Percentiles rank a stretch among this genome's conserved stretches.
Evolutionary conservation across 306 rosid species (phyloP).

Genomic region (Hippophae gyantsensis): DNA sequence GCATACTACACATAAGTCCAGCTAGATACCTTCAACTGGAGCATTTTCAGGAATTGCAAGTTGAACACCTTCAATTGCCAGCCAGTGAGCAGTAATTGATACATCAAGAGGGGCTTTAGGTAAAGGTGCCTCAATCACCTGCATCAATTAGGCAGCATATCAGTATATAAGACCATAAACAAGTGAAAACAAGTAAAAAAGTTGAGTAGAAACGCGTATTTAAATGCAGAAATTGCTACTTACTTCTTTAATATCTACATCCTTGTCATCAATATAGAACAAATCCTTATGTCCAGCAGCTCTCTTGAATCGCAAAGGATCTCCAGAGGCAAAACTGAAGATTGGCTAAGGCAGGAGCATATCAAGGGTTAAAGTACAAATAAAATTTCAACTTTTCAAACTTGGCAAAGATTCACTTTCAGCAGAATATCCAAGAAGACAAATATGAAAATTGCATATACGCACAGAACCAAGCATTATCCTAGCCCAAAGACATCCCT

Average conservation of each 20-base stretch:
- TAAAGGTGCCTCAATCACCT: conserved; percentile 66
- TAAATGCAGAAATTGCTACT: conserved; percentile 27
- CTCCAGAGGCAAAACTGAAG: conserved; percentile 71
- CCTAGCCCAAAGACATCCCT: background rate
- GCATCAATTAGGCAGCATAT: conserved; percentile 16
- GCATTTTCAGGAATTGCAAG: conserved; percentile 85
- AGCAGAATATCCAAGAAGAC: background rate
- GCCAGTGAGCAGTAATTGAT: conserved; percentile 66
- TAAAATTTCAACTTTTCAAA: background rate
- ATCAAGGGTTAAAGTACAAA: conserved; percentile 2
- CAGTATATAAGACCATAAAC: conserved; percentile 11
- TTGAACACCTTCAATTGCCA: conserved; percentile 92
- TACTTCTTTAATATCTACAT: conserved; percentile 84
- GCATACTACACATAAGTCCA: conserved; percentile 8
- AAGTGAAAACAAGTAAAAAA: conserved; percentile 9
- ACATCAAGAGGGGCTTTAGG: conserved; percentile 74
- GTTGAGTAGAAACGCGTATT: conserved; percentile 10
- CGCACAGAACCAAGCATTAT: background rate
- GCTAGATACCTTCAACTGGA: conserved; percentile 48
- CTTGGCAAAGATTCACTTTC: background rate
- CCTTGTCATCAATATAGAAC: conserved; percentile 85
- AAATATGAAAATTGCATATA: background rate
- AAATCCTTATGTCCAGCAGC: conserved; percentile 83
- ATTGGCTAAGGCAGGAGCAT: conserved; percentile 48
- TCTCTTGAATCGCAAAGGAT: conserved; percentile 65